phyloP scores from a whole-genome alignment of 1,284 basidiomycete species.

The Heterobasidion irregulare region DNA sequence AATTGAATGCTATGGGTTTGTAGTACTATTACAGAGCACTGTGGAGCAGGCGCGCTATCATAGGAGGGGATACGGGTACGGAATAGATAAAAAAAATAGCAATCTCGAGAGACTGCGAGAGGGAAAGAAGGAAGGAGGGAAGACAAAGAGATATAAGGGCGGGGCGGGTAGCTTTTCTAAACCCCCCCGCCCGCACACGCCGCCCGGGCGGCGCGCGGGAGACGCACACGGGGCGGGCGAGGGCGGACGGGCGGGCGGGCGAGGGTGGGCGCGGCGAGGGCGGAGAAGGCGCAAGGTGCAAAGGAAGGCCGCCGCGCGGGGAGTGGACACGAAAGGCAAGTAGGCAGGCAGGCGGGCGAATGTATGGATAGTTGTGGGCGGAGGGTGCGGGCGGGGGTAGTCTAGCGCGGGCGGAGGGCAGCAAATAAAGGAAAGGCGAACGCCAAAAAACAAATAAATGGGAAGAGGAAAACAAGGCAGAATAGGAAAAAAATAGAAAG shows the following conservation, averaged over 20 bases:
- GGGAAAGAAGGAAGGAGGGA: slow-evolving; percentile 3
- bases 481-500: not conserved
- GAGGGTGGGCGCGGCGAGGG: not conserved
- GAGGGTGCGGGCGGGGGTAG: not conserved
- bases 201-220: too few species aligned
- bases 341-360: too few species aligned
- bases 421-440: not conserved
- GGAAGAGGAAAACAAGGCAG: not conserved
- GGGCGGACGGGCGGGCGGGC: too few species aligned
- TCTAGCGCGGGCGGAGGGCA: not conserved
- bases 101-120: not conserved
- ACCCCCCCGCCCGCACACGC: too few species aligned
- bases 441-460: not conserved
- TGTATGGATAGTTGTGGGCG: not conserved
- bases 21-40: slow-evolving; percentile 7
- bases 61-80: not conserved
- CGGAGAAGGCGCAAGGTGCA: not conserved
- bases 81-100: not conserved
- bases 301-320: not conserved
- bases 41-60: not conserved
- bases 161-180: slow-evolving; percentile 1
- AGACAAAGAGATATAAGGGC: not conserved
- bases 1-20: not conserved
- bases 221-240: not conserved
- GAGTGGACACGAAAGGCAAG: not conserved